Base-by-base conservation (phyloP, 768 basidiomycete species). In the Tephrocybe sp. region DNA sequence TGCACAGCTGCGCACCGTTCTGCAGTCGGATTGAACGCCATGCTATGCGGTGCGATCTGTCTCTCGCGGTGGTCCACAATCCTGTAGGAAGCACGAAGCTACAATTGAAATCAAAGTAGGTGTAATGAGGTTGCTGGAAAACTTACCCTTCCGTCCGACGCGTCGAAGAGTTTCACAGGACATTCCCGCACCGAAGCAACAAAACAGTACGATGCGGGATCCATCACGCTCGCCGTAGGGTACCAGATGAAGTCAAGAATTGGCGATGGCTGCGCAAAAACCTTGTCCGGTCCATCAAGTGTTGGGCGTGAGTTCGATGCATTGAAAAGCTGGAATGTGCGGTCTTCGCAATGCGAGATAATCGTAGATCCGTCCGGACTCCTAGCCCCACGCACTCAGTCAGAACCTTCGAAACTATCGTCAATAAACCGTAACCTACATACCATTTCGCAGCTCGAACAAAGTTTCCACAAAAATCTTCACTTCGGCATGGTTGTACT, bases 61-160 rank as follows among this genome's bases (percentile, higher is more conserved):
- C 94, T 80, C 69, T 98, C 96, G n/a, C 88, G 76, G 60, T 98
- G 95, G 65, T 98, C 94, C 9, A 98, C 80, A 33, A 98, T 96
- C 34, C 77, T 76, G 66, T 98, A 98, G 1, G 92, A 94, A 0
- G 94, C 96, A 15, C 95, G 83, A 17, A 92, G 79, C 95, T 97
- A 62, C 36, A 33, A 42, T 18, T 33, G 20, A 21, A 20, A 39
- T 36, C 28, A 26, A 42, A n/a, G 42, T 43, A 33, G 20, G 14
- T 14, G 11, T 17, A 9, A 5, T 10, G 9, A 12, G 15, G n/a
- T 36, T 14, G 30, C 25, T 12, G 17, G 12, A 45, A 41, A 9
- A 62, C 79, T 42, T 61, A 93, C 95, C 65, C 85, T 72, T 37
- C 90, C 92, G 61, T 85, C 83, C 0, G 70, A 72, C 0, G 83